Conservation (phyloP, 129 eudicot species). For the Cynara cardunculus region DNA sequence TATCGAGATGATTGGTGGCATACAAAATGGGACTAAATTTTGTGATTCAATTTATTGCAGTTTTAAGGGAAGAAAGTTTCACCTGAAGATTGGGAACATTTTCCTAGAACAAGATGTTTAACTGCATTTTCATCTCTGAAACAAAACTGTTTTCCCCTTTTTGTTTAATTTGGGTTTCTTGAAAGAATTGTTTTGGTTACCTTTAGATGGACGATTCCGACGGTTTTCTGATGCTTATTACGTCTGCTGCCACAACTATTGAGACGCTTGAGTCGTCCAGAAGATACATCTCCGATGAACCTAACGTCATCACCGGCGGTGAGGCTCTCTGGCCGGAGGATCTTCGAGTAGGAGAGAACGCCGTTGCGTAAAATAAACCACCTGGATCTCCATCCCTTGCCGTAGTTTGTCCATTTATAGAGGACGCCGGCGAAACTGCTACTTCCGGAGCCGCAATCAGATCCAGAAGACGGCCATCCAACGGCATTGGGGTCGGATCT, state of each 20-base stretch:
- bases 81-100: constrained; percentile 24
- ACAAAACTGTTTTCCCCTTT: not conserved
- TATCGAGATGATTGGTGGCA: constrained; percentile 12
- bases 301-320: constrained; percentile 53
- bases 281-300: constrained; percentile 57
- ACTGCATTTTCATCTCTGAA: not conserved
- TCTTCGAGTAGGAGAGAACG: constrained; percentile 69
- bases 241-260: constrained; percentile 32
- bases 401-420: constrained; percentile 88
- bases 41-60: constrained; percentile 9
- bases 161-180: not conserved
- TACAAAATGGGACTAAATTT: not conserved
- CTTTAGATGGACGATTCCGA: constrained; percentile 73
- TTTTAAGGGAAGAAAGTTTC: constrained; percentile 2
- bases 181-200: constrained; percentile 18
- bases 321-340: constrained; percentile 41
- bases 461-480: constrained; percentile 51
- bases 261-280: constrained; percentile 30
- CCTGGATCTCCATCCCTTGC: constrained; percentile 94
- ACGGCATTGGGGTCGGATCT: constrained; percentile 69
- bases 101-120: constrained; percentile 19
- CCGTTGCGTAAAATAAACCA: constrained; percentile 79
- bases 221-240: constrained; percentile 36
- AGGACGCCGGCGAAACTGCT: constrained; percentile 68
- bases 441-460: constrained; percentile 39